These are phyloP conservation scores for Geosmithia morbida DNA, from an alignment of 2,329 filamentous ascomycete genomes.

Conservation along the genomic window DNA sequence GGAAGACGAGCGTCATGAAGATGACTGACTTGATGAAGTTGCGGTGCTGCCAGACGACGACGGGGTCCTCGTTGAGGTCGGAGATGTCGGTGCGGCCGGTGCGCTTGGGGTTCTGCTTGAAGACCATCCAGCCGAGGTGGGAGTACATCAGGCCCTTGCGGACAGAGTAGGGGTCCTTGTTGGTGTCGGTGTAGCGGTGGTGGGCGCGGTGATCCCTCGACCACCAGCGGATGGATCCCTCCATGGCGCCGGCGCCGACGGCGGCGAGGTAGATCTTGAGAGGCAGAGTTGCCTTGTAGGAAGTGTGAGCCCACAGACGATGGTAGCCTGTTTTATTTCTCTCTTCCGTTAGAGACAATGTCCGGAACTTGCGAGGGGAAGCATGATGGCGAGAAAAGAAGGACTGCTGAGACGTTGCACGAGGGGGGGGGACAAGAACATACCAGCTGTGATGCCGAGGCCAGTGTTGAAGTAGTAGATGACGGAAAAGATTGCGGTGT, in stretches of 20 bases:
- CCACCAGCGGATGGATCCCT: constrained; percentile 85
- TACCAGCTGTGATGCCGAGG: constrained; percentile 66
- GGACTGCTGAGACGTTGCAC: neutral
- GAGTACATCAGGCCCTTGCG: constrained; percentile 78
- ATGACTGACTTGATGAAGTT: constrained; percentile 73
- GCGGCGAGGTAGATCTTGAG: constrained; percentile 73
- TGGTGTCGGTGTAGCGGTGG: constrained; percentile 84
- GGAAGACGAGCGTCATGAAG: constrained; percentile 63
- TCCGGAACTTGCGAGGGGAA: too few species aligned
- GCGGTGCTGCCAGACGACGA: constrained; percentile 79
- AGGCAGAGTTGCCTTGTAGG: constrained; percentile 63
- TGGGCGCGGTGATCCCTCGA: constrained; percentile 75
- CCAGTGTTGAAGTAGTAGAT: constrained; percentile 75
- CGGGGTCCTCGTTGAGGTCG: constrained; percentile 72
- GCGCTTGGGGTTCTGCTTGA: constrained; percentile 86
- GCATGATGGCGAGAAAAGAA: too few species aligned
- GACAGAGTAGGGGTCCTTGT: constrained; percentile 84
- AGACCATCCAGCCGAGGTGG: constrained; percentile 73
- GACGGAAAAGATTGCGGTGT: constrained; percentile 61
- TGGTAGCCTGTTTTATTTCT: constrained; percentile 36
- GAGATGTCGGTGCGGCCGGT: constrained; percentile 80
- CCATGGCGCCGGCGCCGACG: constrained; percentile 67
- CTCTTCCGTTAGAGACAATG: too few species aligned
- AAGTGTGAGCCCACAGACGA: constrained; percentile 74
- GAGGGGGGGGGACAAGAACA: constrained; percentile 10